A percentile compares a stretch with the other conserved stretches of the same genome.
phyloP scores from a whole-genome alignment of 306 rosid genomes.

The Dalbergia cochinchinensis region DNA sequence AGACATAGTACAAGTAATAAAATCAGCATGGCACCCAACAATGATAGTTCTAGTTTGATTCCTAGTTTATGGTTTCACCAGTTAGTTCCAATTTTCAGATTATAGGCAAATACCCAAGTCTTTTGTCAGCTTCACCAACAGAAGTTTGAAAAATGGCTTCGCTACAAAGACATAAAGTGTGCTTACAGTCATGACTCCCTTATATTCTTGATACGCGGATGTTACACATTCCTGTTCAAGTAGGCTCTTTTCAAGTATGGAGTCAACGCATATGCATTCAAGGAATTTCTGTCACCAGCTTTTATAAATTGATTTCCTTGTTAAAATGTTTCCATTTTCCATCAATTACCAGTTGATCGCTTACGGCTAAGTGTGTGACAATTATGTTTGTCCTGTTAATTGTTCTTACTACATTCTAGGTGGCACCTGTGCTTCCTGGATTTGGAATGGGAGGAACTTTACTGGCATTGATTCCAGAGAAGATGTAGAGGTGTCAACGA shows the following conservation, averaged over 20 bases:
- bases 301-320: neutral
- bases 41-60: neutral
- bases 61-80: too few species aligned
- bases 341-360: neutral
- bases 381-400: slow-evolving; percentile 23
- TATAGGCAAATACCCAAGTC: neutral
- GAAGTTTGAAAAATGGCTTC: too few species aligned
- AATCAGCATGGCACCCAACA: neutral
- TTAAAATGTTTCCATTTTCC: neutral
- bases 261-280: slow-evolving; percentile 13
- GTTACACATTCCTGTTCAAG: neutral
- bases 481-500: slow-evolving; percentile 35
- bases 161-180: too few species aligned
- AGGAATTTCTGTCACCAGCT: neutral
- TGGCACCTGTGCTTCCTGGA: slow-evolving; percentile 51
- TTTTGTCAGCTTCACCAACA: neutral
- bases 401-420: slow-evolving; percentile 45
- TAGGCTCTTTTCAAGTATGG: neutral
- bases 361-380: slow-evolving; percentile 32
- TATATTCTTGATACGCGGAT: neutral
- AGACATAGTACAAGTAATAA: neutral
- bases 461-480: slow-evolving; percentile 43
- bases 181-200: neutral
- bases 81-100: neutral
- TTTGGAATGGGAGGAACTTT: slow-evolving; percentile 46